Evolutionary conservation across 306 rosid species (phyloP), one percentile per base, ranked within the genome.

Genomic region (Luffa aegyptiaca): DNA sequence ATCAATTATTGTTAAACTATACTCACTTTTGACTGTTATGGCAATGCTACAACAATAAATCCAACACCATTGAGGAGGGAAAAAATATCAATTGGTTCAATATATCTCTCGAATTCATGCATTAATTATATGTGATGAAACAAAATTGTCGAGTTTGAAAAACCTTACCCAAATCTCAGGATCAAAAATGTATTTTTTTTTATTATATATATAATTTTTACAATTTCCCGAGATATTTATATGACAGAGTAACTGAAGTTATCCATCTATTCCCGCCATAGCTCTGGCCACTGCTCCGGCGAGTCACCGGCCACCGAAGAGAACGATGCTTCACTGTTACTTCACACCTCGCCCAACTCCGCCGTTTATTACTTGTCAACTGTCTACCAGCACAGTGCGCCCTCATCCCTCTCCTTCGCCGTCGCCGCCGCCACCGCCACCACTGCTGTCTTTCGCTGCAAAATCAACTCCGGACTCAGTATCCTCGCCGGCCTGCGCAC

Each of bases 401-500:
- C 21, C 85, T 55, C 71, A 18, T 65, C 56, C 77, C 10, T 56
- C 80, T 39, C 65, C 86, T 64, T 10, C 48, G 1, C 46, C 74
- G 13, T 44, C 80, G 12, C 49, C 84, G 1, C 64, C 72, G 18
- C 12, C 20, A 3, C 31, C 89, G 1, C 70, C 85, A 0, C 51
- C 89, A 14, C 49, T 90, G 9, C 86, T 41, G 51, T 81, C 86
- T 20, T 73, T 84, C 56, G 69, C 80, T 8, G 14, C 87, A 16
- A 87, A 37, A 84, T 75, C 86, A 55, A 65, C 20, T 76, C 66
- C 90, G 17, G 62, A 84, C 62, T 80, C 89, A 33, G 83, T 84
- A 35, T 75, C 90, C 16, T 76, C 93, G 31, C 87, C 88, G 51
- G 81, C 86, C 46, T 91, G 97, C 87, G 88, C 97, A 57, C 96